Evolutionary conservation across 2,329 filamentous ascomycete species (phyloP).

Genomic region (Botrytis porri): DNA sequence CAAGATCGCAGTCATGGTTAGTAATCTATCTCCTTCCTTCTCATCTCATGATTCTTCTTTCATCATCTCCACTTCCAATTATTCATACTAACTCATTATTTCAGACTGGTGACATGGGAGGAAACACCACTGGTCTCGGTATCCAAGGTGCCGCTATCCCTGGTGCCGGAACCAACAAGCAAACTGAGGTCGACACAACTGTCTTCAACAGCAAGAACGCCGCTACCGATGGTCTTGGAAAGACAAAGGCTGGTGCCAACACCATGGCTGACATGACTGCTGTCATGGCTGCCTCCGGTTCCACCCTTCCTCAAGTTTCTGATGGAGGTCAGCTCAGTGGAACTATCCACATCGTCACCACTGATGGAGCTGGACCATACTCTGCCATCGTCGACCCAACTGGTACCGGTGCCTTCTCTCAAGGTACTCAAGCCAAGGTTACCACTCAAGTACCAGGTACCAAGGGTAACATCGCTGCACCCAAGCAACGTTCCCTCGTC

Average conservation of each 20-base stretch:
- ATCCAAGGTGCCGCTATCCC: slow-evolving; percentile 45
- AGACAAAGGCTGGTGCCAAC: slow-evolving; percentile 53
- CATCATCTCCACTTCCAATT: neutral
- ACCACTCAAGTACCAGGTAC: slow-evolving; percentile 51
- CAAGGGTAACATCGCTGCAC: slow-evolving; percentile 39
- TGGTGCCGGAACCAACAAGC: slow-evolving; percentile 42
- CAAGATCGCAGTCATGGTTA: slow-evolving; percentile 48
- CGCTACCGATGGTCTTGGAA: slow-evolving; percentile 52
- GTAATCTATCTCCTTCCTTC: slow-evolving; percentile 4
- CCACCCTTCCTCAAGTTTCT: slow-evolving; percentile 56
- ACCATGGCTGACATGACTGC: slow-evolving; percentile 56
- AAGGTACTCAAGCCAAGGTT: slow-evolving; percentile 54
- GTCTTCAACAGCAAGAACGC: slow-evolving; percentile 52
- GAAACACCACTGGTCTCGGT: slow-evolving; percentile 45
- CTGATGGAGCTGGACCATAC: slow-evolving; percentile 56
- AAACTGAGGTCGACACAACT: slow-evolving; percentile 47
- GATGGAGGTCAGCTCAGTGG: slow-evolving; percentile 56
- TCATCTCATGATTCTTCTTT: neutral
- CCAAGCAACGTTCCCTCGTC: slow-evolving; percentile 32
- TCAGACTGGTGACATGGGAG: slow-evolving; percentile 41
- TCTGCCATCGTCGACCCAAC: slow-evolving; percentile 62
- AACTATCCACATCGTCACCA: slow-evolving; percentile 66
- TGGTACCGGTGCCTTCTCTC: slow-evolving; percentile 48
- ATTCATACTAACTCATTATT: slow-evolving; percentile 16
- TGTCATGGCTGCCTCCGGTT: slow-evolving; percentile 56